phyloP scores from a whole-genome alignment of 345 rosid genomes.

The Combretum micranthum region DNA sequence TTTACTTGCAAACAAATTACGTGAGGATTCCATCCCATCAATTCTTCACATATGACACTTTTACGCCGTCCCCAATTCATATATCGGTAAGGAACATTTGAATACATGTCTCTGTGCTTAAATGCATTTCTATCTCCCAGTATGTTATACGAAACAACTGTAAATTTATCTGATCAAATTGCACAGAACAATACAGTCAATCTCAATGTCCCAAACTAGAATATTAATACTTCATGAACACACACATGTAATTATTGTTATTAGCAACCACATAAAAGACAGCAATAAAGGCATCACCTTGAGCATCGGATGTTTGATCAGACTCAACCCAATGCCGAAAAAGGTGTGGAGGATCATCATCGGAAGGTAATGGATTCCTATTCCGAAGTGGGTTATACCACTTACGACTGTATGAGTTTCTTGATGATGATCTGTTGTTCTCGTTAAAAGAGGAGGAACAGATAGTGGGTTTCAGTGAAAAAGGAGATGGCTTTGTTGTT shows the following conservation, averaged over 20 bases:
- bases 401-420: conserved; percentile 31
- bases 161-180: conserved; percentile 44
- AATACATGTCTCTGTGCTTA: conserved; percentile 55
- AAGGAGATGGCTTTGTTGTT: background rate
- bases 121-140: conserved; percentile 62
- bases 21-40: conserved; percentile 52
- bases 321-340: conserved; percentile 60
- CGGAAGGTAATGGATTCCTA: conserved; percentile 4
- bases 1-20: conserved; percentile 70
- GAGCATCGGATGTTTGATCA: conserved; percentile 33
- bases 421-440: conserved; percentile 20
- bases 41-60: conserved; percentile 53
- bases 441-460: conserved; percentile 23
- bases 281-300: conserved; percentile 26
- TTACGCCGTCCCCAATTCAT: conserved; percentile 65
- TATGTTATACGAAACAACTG: conserved; percentile 65
- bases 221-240: too few relatives aligned
- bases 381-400: conserved; percentile 30
- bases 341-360: conserved; percentile 23
- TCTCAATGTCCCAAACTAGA: background rate
- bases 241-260: too few relatives aligned
- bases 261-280: background rate
- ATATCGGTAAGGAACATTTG: conserved; percentile 42
- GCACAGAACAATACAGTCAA: conserved; percentile 2
- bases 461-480: background rate